Base-by-base conservation (phyloP, 768 basidiomycete genomes). In the Boletus patriciae region DNA sequence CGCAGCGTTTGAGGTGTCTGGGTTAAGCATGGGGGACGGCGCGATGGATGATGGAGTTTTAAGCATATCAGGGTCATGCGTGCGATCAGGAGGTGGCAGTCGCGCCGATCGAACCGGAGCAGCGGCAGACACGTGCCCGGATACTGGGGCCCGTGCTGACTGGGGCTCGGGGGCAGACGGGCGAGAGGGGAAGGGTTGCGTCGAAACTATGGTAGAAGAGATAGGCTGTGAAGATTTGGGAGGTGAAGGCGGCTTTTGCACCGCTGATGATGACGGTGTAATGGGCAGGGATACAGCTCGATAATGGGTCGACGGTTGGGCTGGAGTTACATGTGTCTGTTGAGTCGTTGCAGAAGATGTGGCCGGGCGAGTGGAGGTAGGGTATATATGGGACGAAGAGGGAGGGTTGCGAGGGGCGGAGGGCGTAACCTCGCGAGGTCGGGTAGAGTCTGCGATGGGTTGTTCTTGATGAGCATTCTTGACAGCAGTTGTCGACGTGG, bases 1-100 rank as follows among this genome's bases (percentile, higher is more conserved):
- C 3, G 41, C 43, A 46, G 36, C 12, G 13, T 40, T 58, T 11
- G 60, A 47, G 18, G 50, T 45, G 18, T 58, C 74, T 13, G 78
- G 71, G 50, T 78, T 78, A 38, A 79, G 67, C 55, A 77, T 71
- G 11, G 80, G 80, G 0, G 76, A 76, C 4, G 74, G 80, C 4
- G 82, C 82, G 18, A 87, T 77, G 2, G 87, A 87, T 13, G 86
- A 87, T 6, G 86, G 85, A 0, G 86, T 88, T 64, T 77, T 78
- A 36, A 87, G 76, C 38, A 83, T 72, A 52, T 78, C 76, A 10
- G 80, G 78, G 45, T 85, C 85, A 50, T 80, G 68, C 38, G 70
- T 65, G 31, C 74, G 74, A 41, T 74, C 70, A 21, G 59, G 67
- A 36, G 70, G 55, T 29, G 65, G 57, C 15, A 55, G 42, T 18